These are phyloP conservation scores for Penicillium arizonense DNA, from an alignment of 495 filamentous ascomycete genomes.

Conservation along the genomic window DNA sequence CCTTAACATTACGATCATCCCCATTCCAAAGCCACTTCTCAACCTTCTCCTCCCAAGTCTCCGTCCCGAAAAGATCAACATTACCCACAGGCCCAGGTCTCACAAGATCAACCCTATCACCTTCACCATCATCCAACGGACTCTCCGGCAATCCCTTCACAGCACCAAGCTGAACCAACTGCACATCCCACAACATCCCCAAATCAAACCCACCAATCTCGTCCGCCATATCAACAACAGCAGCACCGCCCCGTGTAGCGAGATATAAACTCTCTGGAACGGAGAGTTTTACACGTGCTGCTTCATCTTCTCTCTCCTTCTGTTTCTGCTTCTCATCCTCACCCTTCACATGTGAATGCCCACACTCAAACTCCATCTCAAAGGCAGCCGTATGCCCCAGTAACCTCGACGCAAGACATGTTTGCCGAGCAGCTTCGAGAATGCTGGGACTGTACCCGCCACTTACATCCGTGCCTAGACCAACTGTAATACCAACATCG, in stretches of 20 bases:
- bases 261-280: slow-evolving; percentile 89
- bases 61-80: slow-evolving; percentile 82
- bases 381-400: slow-evolving; percentile 12
- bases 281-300: slow-evolving; percentile 54
- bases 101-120: slow-evolving; percentile 5
- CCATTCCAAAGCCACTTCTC: slow-evolving; percentile 91
- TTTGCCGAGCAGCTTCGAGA: slow-evolving; percentile 75
- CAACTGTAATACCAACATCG: slow-evolving; percentile 72
- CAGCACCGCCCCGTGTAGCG: slow-evolving; percentile 76
- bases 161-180: slow-evolving; percentile 65
- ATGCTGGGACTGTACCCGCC: slow-evolving; percentile 81
- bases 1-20: slow-evolving; percentile 79
- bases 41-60: slow-evolving; percentile 75
- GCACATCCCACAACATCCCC: slow-evolving; percentile 89
- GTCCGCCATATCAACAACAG: slow-evolving; percentile 66
- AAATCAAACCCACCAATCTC: slow-evolving; percentile 75
- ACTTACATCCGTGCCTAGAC: slow-evolving; percentile 85
- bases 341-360: not conserved
- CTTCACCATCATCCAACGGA: slow-evolving; percentile 7
- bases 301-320: slow-evolving; percentile 4
- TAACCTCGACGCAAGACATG: slow-evolving; percentile 68
- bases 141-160: slow-evolving; percentile 2
- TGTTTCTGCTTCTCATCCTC: not conserved
- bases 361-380: no score
- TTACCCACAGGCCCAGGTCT: slow-evolving; percentile 20